These are phyloP conservation scores for Diaporthe citrichinensis DNA, from an alignment of 2,329 filamentous ascomycete genomes.

Conservation along the genomic window DNA sequence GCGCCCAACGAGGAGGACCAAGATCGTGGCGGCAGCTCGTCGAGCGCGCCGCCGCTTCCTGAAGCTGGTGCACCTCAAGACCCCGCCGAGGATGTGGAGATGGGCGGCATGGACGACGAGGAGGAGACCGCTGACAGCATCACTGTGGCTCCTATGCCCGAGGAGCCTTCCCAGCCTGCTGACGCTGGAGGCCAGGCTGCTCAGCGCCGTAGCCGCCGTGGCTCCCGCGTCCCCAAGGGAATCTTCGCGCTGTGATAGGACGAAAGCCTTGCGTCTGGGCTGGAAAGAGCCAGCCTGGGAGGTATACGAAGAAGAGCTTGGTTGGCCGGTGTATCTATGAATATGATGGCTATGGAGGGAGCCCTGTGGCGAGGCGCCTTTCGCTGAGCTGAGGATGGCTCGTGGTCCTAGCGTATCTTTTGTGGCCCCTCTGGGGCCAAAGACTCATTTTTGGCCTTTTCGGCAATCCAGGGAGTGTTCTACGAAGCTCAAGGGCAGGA, in stretches of 20 bases:
- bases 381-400: neutral
- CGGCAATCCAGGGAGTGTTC: neutral
- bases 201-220: neutral
- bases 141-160: neutral
- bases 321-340: neutral
- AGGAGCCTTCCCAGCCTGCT: neutral
- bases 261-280: rapidly evolving
- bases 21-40: neutral
- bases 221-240: neutral
- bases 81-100: neutral
- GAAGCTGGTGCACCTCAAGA: neutral
- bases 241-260: neutral
- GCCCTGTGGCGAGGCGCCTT: neutral
- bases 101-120: neutral
- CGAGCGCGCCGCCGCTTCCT: neutral
- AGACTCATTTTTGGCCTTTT: neutral
- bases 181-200: neutral
- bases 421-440: too few species aligned
- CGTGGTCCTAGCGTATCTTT: too few species aligned
- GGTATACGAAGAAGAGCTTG: neutral
- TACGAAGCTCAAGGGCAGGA: neutral
- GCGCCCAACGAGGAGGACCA: neutral
- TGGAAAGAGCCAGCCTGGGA: neutral
- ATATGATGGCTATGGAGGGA: neutral
- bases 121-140: neutral